Evolutionary conservation across 2,329 filamentous ascomycete genomes (phyloP).

Genomic region (Fusarium setosum): DNA sequence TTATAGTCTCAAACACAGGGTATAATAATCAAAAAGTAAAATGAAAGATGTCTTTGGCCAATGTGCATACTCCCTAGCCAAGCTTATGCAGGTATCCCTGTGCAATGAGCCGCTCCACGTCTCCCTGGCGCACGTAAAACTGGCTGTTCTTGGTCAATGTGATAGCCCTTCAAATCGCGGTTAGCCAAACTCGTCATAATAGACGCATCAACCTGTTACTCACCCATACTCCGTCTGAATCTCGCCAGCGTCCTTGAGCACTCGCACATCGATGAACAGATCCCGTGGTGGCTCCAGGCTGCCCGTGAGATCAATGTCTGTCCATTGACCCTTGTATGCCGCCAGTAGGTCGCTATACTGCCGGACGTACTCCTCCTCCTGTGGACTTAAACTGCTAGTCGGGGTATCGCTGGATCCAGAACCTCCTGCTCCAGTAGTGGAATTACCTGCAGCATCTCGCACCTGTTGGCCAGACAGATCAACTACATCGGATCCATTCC

Average conservation of each 20-base stretch:
- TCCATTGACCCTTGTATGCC: constrained; percentile 99
- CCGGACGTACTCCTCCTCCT: constrained; percentile 96
- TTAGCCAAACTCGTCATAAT: constrained; percentile 28
- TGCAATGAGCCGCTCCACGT: constrained; percentile 92
- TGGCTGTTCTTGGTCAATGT: constrained; percentile 98
- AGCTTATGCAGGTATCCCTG: constrained; percentile 96
- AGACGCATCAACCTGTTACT: constrained; percentile 47
- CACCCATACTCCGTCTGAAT: constrained; percentile 99
- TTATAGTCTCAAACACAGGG: constrained; percentile 13
- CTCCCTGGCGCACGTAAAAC: constrained; percentile 94
- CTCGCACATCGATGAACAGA: constrained; percentile 95
- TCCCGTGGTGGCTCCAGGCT: constrained; percentile 94
- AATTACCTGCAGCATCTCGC: constrained; percentile 50
- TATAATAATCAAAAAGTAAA: constrained; percentile 27
- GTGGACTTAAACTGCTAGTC: constrained; percentile 87
- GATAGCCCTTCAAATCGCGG: constrained; percentile 75
- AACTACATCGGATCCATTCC: constrained; percentile 86
- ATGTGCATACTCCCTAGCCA: constrained; percentile 64
- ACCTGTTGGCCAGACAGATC: constrained; percentile 73
- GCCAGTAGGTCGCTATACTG: constrained; percentile 92
- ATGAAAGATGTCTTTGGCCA: not conserved
- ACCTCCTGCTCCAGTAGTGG: constrained; percentile 42
- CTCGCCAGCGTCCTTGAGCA: constrained; percentile 96
- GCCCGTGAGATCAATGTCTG: constrained; percentile 94
- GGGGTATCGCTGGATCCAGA: constrained; percentile 58